Evolutionary conservation across 1,284 basidiomycete genomes (phyloP).

Genomic region (Sporisorium reilianum): DNA sequence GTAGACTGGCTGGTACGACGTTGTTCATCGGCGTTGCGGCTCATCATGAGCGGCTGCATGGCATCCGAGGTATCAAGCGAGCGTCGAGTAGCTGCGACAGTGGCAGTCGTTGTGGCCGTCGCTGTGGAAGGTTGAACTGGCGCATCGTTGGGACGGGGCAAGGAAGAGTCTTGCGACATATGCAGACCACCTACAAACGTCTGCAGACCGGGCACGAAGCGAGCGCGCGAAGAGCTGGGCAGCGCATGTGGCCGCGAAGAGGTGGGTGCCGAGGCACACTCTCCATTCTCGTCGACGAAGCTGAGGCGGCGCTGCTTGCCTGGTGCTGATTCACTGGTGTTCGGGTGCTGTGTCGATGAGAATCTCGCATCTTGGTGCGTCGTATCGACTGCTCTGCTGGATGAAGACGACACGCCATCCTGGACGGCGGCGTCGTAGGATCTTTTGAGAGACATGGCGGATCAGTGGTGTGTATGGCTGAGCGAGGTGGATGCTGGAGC

Average conservation of each 20-base stretch:
- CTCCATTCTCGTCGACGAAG: constrained; percentile 30
- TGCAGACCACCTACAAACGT: constrained; percentile 56
- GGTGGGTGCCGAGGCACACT: constrained; percentile 26
- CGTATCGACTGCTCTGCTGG: neutral
- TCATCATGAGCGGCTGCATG: constrained; percentile 53
- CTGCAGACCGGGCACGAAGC: constrained; percentile 56
- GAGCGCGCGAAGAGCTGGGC: constrained; percentile 39
- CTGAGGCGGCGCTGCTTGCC: constrained; percentile 46
- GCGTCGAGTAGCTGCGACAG: constrained; percentile 10
- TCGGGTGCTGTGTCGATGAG: neutral
- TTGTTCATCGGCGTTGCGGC: constrained; percentile 32
- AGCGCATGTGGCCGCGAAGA: constrained; percentile 35
- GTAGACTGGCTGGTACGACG: constrained; percentile 25
- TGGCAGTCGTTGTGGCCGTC: neutral
- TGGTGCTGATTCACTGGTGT: constrained; percentile 4
- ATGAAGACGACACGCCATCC: constrained; percentile 5
- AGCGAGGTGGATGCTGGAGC: neutral
- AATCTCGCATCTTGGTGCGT: neutral
- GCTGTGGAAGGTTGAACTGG: neutral
- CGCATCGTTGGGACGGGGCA: constrained; percentile 1
- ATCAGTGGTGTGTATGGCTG: neutral
- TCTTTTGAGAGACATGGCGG: constrained; percentile 31
- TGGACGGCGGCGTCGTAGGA: constrained; percentile 26
- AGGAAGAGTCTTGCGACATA: constrained; percentile 46
- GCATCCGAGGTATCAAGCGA: constrained; percentile 26